These are phyloP conservation scores for Calvatia gigantea DNA, from an alignment of 768 basidiomycete species.

Conservation along the genomic window DNA sequence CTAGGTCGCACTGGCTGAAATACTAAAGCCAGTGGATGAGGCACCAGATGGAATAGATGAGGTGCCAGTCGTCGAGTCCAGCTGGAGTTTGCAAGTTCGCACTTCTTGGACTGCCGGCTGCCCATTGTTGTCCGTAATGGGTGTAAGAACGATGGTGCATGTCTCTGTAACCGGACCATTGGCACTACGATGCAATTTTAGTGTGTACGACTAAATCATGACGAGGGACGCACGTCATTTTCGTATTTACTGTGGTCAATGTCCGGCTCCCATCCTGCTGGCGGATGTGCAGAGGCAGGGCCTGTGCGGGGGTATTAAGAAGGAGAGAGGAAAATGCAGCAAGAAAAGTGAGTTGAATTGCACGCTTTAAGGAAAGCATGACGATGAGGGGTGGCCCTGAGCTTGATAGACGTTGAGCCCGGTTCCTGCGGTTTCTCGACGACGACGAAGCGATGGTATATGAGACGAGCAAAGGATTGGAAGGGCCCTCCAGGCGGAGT, in stretches of 20 bases:
- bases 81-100: constrained; percentile 43
- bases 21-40: constrained; percentile 11
- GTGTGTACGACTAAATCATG: neutral
- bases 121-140: constrained; percentile 46
- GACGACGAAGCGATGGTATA: constrained; percentile 19
- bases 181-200: constrained; percentile 29
- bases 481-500: constrained; percentile 42
- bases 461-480: constrained; percentile 36
- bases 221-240: constrained; percentile 40
- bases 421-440: constrained; percentile 49
- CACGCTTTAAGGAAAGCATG: constrained; percentile 36
- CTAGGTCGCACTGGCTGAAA: constrained; percentile 9
- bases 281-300: constrained; percentile 33
- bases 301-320: constrained; percentile 28
- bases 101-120: constrained; percentile 49
- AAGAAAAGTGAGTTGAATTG: constrained; percentile 29
- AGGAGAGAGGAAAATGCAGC: constrained; percentile 36
- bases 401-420: constrained; percentile 31
- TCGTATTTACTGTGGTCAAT: constrained; percentile 39
- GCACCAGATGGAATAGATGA: constrained; percentile 13
- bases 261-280: constrained; percentile 24
- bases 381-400: constrained; percentile 18
- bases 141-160: constrained; percentile 58
- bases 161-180: constrained; percentile 52
- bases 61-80: constrained; percentile 18